Percentiles rank a stretch among this genome's conserved stretches.
Conservation (phyloP, 331 rosid genomes). For the Saraca asoca region DNA sequence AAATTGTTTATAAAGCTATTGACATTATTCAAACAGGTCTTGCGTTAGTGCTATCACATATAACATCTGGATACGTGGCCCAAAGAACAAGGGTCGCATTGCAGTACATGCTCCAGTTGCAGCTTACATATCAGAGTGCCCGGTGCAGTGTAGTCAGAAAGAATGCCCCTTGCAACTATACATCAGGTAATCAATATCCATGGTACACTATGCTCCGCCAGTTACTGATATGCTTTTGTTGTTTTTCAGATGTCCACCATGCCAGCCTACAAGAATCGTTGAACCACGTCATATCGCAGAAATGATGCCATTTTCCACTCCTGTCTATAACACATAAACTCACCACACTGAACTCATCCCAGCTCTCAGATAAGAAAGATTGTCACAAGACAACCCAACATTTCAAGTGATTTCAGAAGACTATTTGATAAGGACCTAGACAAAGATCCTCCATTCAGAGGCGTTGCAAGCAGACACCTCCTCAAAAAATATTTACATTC, state of each 20-base stretch:
- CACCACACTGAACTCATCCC: conserved; percentile 20
- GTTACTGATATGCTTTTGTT: background rate
- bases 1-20: conserved; percentile 26
- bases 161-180: conserved; percentile 23
- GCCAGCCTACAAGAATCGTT: background rate
- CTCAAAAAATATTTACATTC: background rate
- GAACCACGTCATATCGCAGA: background rate
- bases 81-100: conserved; percentile 17
- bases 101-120: conserved; percentile 25
- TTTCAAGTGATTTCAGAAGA: no score
- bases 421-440: conserved; percentile 1
- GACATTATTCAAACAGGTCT: conserved; percentile 23
- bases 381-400: conserved; percentile 32
- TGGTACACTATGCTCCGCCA: background rate
- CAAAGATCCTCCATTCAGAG: conserved; percentile 12
- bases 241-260: conserved; percentile 16
- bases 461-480: background rate
- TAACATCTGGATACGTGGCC: conserved; percentile 29
- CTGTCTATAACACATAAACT: conserved; percentile 17
- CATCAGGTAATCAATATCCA: conserved; percentile 13
- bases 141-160: background rate
- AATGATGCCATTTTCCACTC: conserved; percentile 18
- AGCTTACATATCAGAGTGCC: conserved; percentile 10
- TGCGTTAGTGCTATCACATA: conserved; percentile 30
- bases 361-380: conserved; percentile 25